Percentiles rank a stretch among this genome's conserved stretches.
Conservation (phyloP, 176 grass and related monocot genomes). For the Triticum urartu region DNA sequence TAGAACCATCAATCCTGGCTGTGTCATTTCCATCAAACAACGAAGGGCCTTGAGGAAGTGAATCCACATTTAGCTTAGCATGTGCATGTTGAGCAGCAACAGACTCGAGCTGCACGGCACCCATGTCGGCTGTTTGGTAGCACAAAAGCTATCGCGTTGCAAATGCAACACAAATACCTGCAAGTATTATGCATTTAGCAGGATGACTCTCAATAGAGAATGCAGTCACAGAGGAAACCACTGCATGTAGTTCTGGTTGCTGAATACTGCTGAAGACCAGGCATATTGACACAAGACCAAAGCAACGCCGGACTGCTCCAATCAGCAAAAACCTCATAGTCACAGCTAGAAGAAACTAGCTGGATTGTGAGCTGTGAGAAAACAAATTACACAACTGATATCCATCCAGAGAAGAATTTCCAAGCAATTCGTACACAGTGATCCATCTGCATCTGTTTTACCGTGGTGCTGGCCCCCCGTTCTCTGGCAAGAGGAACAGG, state of each 20-base stretch:
- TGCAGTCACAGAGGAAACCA: constrained; percentile 44
- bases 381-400: constrained; percentile 39
- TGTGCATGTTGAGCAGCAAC: constrained; percentile 36
- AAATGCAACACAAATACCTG: constrained; percentile 78
- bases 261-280: constrained; percentile 48
- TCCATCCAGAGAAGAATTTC: constrained; percentile 47
- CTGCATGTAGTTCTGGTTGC: constrained; percentile 34
- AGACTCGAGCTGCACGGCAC: constrained; percentile 21
- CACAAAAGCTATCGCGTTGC: constrained; percentile 20
- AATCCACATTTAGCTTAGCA: constrained; percentile 32
- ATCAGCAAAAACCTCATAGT: constrained; percentile 55
- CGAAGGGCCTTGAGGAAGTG: not conserved
- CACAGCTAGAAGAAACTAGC: constrained; percentile 39
- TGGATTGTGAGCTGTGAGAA: constrained; percentile 38
- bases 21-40: constrained; percentile 21
- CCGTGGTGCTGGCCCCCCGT: constrained; percentile 34
- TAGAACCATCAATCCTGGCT: constrained; percentile 16
- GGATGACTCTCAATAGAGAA: constrained; percentile 50
- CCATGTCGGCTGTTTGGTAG: constrained; percentile 44
- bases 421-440: constrained; percentile 45
- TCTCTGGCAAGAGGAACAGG: constrained; percentile 78
- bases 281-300: constrained; percentile 63
- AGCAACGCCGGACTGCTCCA: constrained; percentile 65
- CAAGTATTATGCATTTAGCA: constrained; percentile 69
- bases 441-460: constrained; percentile 54